phyloP scores from a whole-genome alignment of 2,329 filamentous ascomycete genomes.

The Diaporthe humulicola region DNA sequence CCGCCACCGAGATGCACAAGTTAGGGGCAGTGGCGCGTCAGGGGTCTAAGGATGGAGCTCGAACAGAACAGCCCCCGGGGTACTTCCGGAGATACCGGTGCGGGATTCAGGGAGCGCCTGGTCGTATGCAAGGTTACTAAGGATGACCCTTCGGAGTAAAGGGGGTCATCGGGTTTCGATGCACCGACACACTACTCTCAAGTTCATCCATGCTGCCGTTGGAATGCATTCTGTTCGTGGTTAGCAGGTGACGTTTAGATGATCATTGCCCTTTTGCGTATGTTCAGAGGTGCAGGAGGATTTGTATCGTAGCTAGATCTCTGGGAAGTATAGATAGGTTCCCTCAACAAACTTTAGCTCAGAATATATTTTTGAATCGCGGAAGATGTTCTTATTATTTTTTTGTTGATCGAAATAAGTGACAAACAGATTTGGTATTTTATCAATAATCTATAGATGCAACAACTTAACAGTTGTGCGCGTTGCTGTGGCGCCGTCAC shows the following conservation, averaged over 20 bases:
- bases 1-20: slow-evolving; percentile 5
- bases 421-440: no score
- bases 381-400: no score
- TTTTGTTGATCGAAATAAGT: no score
- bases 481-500: no score
- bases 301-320: neutral
- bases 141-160: neutral
- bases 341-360: neutral
- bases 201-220: no score
- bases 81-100: neutral
- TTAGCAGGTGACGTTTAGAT: neutral
- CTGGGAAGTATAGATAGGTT: neutral
- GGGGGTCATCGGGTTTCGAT: neutral
- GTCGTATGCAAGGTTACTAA: neutral
- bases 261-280: neutral
- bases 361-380: no score
- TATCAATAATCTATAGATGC: no score
- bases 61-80: neutral
- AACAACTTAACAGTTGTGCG: no score
- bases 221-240: neutral
- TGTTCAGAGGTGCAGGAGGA: neutral
- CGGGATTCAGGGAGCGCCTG: neutral
- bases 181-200: neutral
- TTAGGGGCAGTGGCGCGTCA: neutral
- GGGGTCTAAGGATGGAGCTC: slow-evolving; percentile 4